phyloP scores from a whole-genome alignment of 2,329 filamentous ascomycete species.

The Alternaria sp. region DNA sequence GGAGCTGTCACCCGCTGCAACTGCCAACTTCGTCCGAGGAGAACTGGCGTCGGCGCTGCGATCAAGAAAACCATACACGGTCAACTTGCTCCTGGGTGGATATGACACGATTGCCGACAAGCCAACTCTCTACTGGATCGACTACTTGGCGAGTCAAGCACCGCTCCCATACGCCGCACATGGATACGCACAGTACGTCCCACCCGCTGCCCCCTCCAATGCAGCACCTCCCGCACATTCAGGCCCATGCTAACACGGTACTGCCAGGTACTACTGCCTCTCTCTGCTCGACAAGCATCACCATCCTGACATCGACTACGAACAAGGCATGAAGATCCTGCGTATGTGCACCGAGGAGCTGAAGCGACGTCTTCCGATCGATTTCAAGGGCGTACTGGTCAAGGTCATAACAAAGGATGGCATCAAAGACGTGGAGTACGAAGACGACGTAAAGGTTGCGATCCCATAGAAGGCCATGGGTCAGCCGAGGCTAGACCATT shows the following conservation, averaged over 20 bases:
- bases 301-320: constrained; percentile 88
- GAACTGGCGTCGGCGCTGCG: constrained; percentile 90
- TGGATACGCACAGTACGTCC: constrained; percentile 89
- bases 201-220: neutral
- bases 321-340: constrained; percentile 89
- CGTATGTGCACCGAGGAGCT: constrained; percentile 96
- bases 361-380: constrained; percentile 94
- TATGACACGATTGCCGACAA: constrained; percentile 90
- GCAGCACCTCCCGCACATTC: neutral
- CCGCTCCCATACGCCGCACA: constrained; percentile 94
- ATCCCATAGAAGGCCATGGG: constrained; percentile 55
- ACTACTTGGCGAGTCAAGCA: constrained; percentile 90
- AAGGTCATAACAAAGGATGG: constrained; percentile 97
- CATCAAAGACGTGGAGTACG: constrained; percentile 81
- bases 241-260: constrained; percentile 1
- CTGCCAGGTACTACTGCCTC: constrained; percentile 86
- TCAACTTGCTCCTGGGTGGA: constrained; percentile 94
- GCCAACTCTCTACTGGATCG: constrained; percentile 94
- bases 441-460: constrained; percentile 77
- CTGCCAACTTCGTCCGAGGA: constrained; percentile 91
- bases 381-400: constrained; percentile 95
- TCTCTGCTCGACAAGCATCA: constrained; percentile 99
- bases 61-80: constrained; percentile 92
- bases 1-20: constrained; percentile 85
- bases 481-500: neutral